phyloP scores from a whole-genome alignment of 228 moss, liverwort and hornwort species.

The Sphagnum magellanicum region DNA sequence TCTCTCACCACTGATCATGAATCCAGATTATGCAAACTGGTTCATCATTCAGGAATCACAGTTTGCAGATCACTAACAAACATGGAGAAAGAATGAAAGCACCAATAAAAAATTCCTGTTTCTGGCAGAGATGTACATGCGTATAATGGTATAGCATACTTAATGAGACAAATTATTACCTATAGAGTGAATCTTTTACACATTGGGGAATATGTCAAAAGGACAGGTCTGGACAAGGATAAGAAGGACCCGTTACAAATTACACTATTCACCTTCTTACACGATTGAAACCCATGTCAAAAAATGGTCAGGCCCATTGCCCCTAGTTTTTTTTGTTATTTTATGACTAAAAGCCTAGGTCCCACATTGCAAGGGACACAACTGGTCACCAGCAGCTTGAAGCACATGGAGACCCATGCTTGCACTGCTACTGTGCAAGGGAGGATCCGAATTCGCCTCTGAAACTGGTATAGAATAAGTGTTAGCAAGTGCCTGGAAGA shows the following conservation, averaged over 20 bases:
- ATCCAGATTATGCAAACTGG: too few relatives aligned
- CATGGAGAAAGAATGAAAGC: too few relatives aligned
- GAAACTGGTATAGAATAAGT: constrained; percentile 13
- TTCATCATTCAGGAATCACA: too few relatives aligned
- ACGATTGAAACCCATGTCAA: constrained; percentile 11
- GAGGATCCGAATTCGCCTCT: constrained; percentile 20
- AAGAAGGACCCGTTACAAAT: constrained; percentile 24
- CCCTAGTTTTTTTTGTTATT: constrained; percentile 21
- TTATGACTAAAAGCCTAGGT: constrained; percentile 5
- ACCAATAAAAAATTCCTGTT: too few relatives aligned
- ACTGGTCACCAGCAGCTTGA: constrained; percentile 23
- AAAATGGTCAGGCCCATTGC: constrained; percentile 31
- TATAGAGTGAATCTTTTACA: too few relatives aligned
- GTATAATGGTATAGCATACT: too few relatives aligned
- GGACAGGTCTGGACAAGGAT: constrained; percentile 17
- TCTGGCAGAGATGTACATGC: too few relatives aligned
- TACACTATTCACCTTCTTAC: constrained; percentile 21
- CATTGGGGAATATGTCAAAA: constrained; percentile 1
- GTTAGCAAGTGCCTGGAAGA: constrained; percentile 62
- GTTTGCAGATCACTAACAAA: too few relatives aligned
- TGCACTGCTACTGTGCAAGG: constrained; percentile 22
- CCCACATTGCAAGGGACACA: constrained; percentile 20
- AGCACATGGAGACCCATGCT: constrained; percentile 29
- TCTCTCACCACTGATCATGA: too few relatives aligned
- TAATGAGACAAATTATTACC: too few relatives aligned